phyloP scores from a whole-genome alignment of 2,329 filamentous ascomycete genomes.

The Xylariales sp. region DNA sequence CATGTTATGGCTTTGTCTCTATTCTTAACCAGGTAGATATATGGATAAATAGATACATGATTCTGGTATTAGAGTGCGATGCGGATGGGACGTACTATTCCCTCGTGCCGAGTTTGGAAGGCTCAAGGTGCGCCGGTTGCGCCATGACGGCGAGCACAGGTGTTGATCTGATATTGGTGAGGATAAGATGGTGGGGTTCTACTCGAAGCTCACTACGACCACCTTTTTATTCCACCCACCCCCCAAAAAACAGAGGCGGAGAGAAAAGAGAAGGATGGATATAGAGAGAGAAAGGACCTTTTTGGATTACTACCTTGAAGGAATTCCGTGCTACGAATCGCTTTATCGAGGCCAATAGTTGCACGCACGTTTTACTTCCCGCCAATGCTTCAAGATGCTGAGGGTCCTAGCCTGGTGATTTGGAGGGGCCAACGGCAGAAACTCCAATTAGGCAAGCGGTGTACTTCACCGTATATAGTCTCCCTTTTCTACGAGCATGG shows the following conservation, averaged over 20 bases:
- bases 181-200: constrained; percentile 6
- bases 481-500: constrained; percentile 1
- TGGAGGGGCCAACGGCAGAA: constrained; percentile 35
- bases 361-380: not conserved
- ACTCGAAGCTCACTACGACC: not conserved
- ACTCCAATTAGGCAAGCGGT: constrained; percentile 35
- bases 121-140: constrained; percentile 75
- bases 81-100: constrained; percentile 75
- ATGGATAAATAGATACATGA: constrained; percentile 1
- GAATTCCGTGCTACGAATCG: not conserved
- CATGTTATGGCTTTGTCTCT: not conserved
- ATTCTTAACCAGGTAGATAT: not conserved
- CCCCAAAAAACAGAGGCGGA: not conserved
- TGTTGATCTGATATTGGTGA: constrained; percentile 2
- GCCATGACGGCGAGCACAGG: constrained; percentile 31
- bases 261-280: not conserved
- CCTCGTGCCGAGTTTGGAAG: constrained; percentile 85
- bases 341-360: not conserved
- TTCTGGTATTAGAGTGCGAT: constrained; percentile 8
- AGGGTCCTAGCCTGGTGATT: constrained; percentile 10
- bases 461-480: not conserved
- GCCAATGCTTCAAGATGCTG: constrained; percentile 24
- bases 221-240: not conserved
- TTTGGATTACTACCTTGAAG: not conserved
- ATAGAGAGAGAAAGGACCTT: not conserved